A percentile compares a stretch with the other conserved stretches of the same genome.
Conservation (phyloP, 2,329 filamentous ascomycete species). For the Trichoderma koningiopsis region DNA sequence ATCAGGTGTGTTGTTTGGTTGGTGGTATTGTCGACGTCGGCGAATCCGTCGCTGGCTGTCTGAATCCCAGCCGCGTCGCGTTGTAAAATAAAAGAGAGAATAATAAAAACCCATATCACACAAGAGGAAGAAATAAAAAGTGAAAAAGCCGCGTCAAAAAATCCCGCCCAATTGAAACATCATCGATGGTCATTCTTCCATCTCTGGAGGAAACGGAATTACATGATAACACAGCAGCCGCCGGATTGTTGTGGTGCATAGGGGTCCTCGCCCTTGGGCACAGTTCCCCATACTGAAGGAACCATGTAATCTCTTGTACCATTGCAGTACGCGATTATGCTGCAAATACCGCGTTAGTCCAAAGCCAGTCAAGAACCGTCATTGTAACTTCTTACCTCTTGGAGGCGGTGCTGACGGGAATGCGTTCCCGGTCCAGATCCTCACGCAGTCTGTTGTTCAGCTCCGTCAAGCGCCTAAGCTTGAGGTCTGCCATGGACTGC, state of each 20-base stretch:
- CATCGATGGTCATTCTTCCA: conserved; percentile 32
- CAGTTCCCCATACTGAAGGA: conserved; percentile 90
- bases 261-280: conserved; percentile 95
- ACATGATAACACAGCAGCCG: conserved; percentile 97
- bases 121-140: conserved; percentile 25
- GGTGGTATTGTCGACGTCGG: conserved; percentile 15
- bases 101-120: conserved; percentile 31
- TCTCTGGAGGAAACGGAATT: conserved; percentile 34
- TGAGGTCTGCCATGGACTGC: conserved; percentile 98
- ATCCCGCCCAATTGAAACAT: conserved; percentile 29
- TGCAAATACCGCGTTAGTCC: conserved; percentile 43
- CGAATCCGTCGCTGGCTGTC: conserved; percentile 27
- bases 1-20: conserved; percentile 18
- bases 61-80: conserved; percentile 32
- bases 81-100: conserved; percentile 21
- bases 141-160: conserved; percentile 30
- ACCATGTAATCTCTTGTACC: conserved; percentile 99
- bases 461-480: conserved; percentile 93
- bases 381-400: conserved; percentile 64
- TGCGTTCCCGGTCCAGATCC: conserved; percentile 91
- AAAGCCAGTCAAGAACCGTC: background rate
- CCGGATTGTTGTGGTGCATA: conserved; percentile 93
- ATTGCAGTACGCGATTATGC: conserved; percentile 97
- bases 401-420: conserved; percentile 92
- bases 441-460: conserved; percentile 95